phyloP scores from a whole-genome alignment of 2,329 filamentous ascomycete genomes.

The Colletotrichum camelliae region DNA sequence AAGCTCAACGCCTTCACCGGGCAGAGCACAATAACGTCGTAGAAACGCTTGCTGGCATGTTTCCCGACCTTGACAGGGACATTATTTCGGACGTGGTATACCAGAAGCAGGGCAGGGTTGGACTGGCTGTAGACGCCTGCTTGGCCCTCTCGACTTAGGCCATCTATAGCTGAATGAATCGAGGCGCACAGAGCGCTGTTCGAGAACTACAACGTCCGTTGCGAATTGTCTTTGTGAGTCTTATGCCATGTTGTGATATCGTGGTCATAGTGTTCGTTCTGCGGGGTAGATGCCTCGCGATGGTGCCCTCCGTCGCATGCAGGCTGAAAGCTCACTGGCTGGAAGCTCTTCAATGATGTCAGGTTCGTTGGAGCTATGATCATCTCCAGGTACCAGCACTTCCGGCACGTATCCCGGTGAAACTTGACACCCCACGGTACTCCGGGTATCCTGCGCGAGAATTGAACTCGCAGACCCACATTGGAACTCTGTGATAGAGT shows the following conservation, averaged over 20 bases:
- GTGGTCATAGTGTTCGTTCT: neutral
- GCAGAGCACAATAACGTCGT: conserved; percentile 91
- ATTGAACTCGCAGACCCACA: neutral
- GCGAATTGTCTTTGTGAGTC: rapidly evolving
- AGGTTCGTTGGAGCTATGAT: neutral
- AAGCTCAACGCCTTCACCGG: conserved; percentile 81
- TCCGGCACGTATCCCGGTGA: neutral
- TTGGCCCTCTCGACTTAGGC: conserved; percentile 65
- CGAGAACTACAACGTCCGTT: neutral
- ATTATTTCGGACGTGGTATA: conserved; percentile 97
- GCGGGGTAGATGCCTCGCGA: neutral
- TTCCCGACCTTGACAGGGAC: conserved; percentile 91
- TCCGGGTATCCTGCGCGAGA: neutral
- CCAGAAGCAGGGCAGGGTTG: conserved; percentile 91
- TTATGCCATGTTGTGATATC: too few relatives aligned
- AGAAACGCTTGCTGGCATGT: conserved; percentile 95
- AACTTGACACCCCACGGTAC: neutral
- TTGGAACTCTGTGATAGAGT: neutral
- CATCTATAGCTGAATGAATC: neutral
- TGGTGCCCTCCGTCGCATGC: neutral
- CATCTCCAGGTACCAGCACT: neutral
- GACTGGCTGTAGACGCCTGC: conserved; percentile 85
- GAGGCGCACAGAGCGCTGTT: neutral
- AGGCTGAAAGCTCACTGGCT: neutral
- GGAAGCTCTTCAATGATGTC: neutral